phyloP scores from a whole-genome alignment of 1,284 basidiomycete species.

The Pseudozyma sp. region DNA sequence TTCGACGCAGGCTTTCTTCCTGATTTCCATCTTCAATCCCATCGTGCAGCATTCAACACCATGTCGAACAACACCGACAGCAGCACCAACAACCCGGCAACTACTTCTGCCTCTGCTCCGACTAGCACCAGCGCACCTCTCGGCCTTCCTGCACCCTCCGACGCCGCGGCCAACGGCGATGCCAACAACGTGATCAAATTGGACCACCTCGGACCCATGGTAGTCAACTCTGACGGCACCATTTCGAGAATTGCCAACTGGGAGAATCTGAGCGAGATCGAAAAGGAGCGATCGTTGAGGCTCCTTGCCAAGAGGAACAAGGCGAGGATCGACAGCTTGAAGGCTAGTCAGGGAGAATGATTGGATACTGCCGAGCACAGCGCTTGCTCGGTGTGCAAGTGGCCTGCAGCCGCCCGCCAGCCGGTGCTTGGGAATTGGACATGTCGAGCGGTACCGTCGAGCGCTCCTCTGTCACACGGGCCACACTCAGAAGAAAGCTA shows the following conservation, averaged over 20 bases:
- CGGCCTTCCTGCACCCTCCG: conserved; percentile 43
- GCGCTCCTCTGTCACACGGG: no score
- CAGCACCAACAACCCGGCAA: conserved; percentile 1
- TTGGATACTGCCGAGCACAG: background rate
- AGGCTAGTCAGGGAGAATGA: conserved; percentile 5
- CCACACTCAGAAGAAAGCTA: no score
- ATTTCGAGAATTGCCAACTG: conserved; percentile 62
- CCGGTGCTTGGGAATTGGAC: no score
- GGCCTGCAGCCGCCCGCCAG: no score
- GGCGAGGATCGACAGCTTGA: conserved; percentile 42
- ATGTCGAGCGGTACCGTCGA: no score
- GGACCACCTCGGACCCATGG: conserved; percentile 59
- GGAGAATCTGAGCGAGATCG: conserved; percentile 50
- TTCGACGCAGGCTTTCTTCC: no score
- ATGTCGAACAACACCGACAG: conserved; percentile 14
- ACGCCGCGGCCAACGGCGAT: conserved; percentile 15
- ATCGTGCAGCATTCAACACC: background rate
- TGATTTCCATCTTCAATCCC: background rate
- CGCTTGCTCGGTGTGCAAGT: background rate
- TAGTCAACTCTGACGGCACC: conserved; percentile 61
- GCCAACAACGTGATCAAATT: conserved; percentile 52
- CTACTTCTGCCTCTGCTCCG: background rate
- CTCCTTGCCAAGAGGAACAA: conserved; percentile 60
- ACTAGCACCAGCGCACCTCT: conserved; percentile 9
- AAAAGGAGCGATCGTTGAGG: conserved; percentile 51